These are phyloP conservation scores for Tuber umbilicatum DNA, from an alignment of 495 filamentous ascomycete genomes.

Conservation along the genomic window DNA sequence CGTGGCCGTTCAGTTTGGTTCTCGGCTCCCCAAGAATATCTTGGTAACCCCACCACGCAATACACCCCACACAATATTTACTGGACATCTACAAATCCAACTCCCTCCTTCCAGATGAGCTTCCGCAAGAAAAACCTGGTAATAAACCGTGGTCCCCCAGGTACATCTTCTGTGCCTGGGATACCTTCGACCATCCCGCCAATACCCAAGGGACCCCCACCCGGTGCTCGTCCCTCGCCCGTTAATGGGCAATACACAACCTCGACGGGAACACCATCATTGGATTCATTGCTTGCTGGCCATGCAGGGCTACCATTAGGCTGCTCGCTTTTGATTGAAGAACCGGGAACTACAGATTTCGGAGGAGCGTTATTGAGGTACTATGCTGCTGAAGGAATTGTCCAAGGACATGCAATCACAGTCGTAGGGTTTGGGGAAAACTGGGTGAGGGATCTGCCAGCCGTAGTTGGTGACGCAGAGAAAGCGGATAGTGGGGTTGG, in stretches of 20 bases:
- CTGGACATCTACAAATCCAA: neutral
- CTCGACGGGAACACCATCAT: conserved; percentile 77
- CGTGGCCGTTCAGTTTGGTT: neutral
- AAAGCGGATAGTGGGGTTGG: conserved; percentile 45
- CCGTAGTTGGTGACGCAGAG: conserved; percentile 47
- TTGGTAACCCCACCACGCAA: neutral
- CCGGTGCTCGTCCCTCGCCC: conserved; percentile 80
- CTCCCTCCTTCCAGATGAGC: conserved; percentile 56
- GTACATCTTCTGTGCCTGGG: conserved; percentile 25
- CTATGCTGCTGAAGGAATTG: conserved; percentile 86
- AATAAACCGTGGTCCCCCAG: conserved; percentile 48
- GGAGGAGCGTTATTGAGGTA: conserved; percentile 75
- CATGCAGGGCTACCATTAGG: conserved; percentile 85
- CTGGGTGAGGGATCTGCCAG: conserved; percentile 80
- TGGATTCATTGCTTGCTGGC: conserved; percentile 79
- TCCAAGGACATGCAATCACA: conserved; percentile 85
- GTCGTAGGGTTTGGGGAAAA: conserved; percentile 69
- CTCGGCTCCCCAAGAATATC: neutral
- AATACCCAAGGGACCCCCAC: conserved; percentile 44
- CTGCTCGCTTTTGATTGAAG: conserved; percentile 73
- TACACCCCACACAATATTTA: neutral
- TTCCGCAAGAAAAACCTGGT: conserved; percentile 84
- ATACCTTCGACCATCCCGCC: conserved; percentile 6
- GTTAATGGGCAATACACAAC: conserved; percentile 82
- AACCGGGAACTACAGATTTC: conserved; percentile 92